These are phyloP conservation scores for Zygoascus hellenicus DNA, from an alignment of 1,139 yeast genomes.

Conservation along the genomic window DNA sequence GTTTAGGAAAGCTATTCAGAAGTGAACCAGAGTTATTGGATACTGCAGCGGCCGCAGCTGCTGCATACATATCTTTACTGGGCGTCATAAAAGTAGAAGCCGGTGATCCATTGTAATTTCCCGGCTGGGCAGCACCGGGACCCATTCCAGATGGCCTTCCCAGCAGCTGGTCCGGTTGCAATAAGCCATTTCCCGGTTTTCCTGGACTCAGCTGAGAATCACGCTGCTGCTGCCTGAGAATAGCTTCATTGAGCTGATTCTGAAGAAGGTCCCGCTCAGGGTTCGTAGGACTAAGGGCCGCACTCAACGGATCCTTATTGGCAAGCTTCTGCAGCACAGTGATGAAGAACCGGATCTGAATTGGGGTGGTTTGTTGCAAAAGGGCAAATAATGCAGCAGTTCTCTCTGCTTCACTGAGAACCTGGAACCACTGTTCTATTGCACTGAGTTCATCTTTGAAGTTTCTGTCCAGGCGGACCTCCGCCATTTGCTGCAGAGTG, in stretches of 20 bases:
- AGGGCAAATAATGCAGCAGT: slow-evolving; percentile 37
- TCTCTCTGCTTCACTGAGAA: slow-evolving; percentile 34
- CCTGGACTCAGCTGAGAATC: slow-evolving; percentile 15
- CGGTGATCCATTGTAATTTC: not conserved
- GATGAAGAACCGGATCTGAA: slow-evolving; percentile 35
- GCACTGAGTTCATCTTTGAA: slow-evolving; percentile 26
- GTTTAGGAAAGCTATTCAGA: slow-evolving; percentile 10
- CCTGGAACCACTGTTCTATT: slow-evolving; percentile 37
- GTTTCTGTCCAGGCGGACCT: slow-evolving; percentile 29
- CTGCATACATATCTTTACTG: slow-evolving; percentile 13
- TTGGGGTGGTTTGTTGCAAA: slow-evolving; percentile 35
- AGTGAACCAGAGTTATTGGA: slow-evolving; percentile 10
- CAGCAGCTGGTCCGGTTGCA: not conserved
- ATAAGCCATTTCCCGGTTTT: not conserved
- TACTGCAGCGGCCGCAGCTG: slow-evolving; percentile 7
- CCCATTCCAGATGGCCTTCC: slow-evolving; percentile 9
- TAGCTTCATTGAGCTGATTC: slow-evolving; percentile 9
- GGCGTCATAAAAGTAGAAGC: slow-evolving; percentile 21
- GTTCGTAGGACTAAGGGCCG: slow-evolving; percentile 29
- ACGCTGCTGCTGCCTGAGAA: slow-evolving; percentile 13
- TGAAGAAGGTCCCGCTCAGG: slow-evolving; percentile 10
- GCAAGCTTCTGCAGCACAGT: slow-evolving; percentile 35
- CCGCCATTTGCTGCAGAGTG: slow-evolving; percentile 35
- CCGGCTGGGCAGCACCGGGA: slow-evolving; percentile 1
- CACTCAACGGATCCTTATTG: slow-evolving; percentile 27